Conservation (phyloP, 495 filamentous ascomycete genomes). For the Aspergillus leporis region DNA sequence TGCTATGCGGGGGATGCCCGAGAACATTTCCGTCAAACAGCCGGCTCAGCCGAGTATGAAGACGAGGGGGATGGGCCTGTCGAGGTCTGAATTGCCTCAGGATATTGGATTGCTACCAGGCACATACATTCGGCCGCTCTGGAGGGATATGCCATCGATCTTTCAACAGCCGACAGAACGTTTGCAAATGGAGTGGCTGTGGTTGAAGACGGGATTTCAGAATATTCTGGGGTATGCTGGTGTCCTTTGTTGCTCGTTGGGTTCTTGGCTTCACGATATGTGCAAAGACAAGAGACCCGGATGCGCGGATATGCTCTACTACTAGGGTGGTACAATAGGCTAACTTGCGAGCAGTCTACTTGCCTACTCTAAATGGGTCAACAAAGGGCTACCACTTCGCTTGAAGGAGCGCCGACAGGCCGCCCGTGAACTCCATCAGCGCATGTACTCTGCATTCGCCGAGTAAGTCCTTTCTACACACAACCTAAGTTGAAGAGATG, state of each 20-base stretch:
- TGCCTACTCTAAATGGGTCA: conserved; percentile 38
- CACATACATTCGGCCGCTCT: conserved; percentile 62
- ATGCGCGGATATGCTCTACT: neutral
- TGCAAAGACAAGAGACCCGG: neutral
- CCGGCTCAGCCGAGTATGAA: conserved; percentile 46
- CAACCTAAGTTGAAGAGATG: neutral
- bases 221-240: conserved; percentile 43
- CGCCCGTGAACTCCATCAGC: conserved; percentile 56
- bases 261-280: neutral
- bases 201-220: conserved; percentile 40
- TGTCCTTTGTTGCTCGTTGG: neutral
- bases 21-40: conserved; percentile 23
- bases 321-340: neutral
- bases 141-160: conserved; percentile 56
- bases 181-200: conserved; percentile 47
- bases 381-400: conserved; percentile 34
- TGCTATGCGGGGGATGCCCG: conserved; percentile 26
- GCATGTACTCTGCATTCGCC: conserved; percentile 75
- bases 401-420: conserved; percentile 43
- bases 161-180: conserved; percentile 47
- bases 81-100: conserved; percentile 34
- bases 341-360: conserved; percentile 42
- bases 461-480: conserved; percentile 38
- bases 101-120: conserved; percentile 57
- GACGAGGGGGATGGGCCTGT: conserved; percentile 29